Percentiles rank a stretch among this genome's conserved stretches.
Conservation (phyloP, 1,284 basidiomycete genomes). For the Sanguinoderma infundibulare region DNA sequence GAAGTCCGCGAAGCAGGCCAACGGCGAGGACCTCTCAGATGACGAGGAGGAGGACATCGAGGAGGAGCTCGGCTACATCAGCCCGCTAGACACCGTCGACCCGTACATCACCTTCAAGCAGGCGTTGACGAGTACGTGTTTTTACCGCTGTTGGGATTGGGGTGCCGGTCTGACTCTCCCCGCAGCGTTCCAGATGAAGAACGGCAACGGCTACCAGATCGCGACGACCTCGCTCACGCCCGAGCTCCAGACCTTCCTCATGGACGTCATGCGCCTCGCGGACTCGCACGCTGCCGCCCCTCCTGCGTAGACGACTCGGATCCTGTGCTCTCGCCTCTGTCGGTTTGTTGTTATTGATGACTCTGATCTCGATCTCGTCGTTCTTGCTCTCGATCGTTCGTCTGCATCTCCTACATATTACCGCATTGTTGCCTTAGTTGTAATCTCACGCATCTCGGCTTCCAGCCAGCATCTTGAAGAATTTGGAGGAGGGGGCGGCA, state of each 20-base stretch:
- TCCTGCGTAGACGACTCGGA: constrained; percentile 3
- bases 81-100: constrained; percentile 74
- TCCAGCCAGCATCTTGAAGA: neutral
- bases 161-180: neutral
- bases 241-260: constrained; percentile 77
- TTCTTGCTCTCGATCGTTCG: constrained; percentile 18
- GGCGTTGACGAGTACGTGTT: constrained; percentile 65
- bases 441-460: constrained; percentile 11
- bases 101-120: constrained; percentile 77
- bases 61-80: constrained; percentile 83
- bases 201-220: constrained; percentile 64
- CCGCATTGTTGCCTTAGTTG: constrained; percentile 7
- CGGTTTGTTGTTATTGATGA: constrained; percentile 8
- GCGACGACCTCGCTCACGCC: constrained; percentile 71
- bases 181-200: constrained; percentile 76
- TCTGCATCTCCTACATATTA: constrained; percentile 15
- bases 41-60: constrained; percentile 60
- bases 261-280: constrained; percentile 80
- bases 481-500: neutral
- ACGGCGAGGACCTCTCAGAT: constrained; percentile 48
- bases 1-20: constrained; percentile 51
- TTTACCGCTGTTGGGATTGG: neutral
- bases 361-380: constrained; percentile 18
- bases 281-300: constrained; percentile 30
- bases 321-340: neutral